Evolutionary conservation across 768 basidiomycete genomes (phyloP).

Genomic region (Psilocybe sp.): DNA sequence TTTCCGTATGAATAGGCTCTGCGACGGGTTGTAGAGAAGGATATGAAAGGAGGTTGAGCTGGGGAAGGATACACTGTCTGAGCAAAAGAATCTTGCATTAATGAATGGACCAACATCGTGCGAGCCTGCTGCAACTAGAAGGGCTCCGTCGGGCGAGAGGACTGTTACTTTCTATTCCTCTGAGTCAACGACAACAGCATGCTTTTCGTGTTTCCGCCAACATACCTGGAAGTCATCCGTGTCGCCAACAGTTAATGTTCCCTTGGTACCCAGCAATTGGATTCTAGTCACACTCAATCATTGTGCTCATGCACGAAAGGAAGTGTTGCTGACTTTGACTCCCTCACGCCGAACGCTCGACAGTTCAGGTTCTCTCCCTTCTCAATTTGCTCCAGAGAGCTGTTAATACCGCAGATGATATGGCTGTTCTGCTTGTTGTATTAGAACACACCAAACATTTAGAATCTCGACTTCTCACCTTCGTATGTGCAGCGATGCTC

Average conservation of each 20-base stretch:
- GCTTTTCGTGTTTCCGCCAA: background rate
- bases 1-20: constrained; percentile 52
- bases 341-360: constrained; percentile 60
- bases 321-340: constrained; percentile 49
- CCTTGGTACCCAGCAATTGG: constrained; percentile 41
- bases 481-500: constrained; percentile 75
- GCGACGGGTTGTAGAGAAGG: constrained; percentile 53
- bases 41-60: constrained; percentile 68
- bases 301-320: background rate
- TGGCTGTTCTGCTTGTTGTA: constrained; percentile 34
- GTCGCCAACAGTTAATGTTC: constrained; percentile 61
- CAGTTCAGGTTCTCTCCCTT: constrained; percentile 83
- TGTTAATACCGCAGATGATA: constrained; percentile 88
- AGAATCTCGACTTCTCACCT: constrained; percentile 37
- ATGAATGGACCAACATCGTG: constrained; percentile 51
- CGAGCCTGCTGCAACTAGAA: constrained; percentile 72
- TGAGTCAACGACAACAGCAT: constrained; percentile 11
- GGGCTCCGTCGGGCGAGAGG: constrained; percentile 64
- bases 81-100: constrained; percentile 4
- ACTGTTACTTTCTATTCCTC: constrained; percentile 79
- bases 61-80: constrained; percentile 5
- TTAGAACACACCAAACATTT: constrained; percentile 2
- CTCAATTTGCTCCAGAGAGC: constrained; percentile 56
- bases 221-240: constrained; percentile 83
- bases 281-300: constrained; percentile 41